A percentile compares a stretch with the other conserved stretches of the same genome.
Conservation (phyloP, 129 eudicot genomes). For the Flaveria ramosissima region DNA sequence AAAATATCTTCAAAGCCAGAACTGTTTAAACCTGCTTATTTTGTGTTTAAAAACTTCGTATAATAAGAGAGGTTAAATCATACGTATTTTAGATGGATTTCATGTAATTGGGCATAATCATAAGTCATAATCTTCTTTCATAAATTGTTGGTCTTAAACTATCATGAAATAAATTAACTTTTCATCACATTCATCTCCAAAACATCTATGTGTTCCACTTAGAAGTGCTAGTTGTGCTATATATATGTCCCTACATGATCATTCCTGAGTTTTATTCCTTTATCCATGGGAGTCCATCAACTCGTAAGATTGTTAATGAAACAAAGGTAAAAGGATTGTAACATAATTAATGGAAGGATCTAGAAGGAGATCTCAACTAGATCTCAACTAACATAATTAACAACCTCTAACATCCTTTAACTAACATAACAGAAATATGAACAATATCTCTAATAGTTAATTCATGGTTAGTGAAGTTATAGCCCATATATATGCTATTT, state of each 20-base stretch:
- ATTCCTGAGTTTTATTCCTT: neutral
- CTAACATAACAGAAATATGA: too few relatives aligned
- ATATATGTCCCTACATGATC: neutral
- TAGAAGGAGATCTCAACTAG: too few relatives aligned
- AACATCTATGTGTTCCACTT: neutral
- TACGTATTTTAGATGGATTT: neutral
- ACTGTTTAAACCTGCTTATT: neutral
- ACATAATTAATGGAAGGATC: too few relatives aligned
- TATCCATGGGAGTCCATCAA: too few relatives aligned
- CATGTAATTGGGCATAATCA: neutral
- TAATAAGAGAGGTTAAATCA: neutral
- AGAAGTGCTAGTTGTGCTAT: neutral
- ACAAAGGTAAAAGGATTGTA: too few relatives aligned
- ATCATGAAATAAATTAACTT: neutral
- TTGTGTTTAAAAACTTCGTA: neutral
- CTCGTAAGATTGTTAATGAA: neutral
- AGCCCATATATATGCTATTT: neutral
- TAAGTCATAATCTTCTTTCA: neutral
- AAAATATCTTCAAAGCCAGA: neutral
- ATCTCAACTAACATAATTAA: too few relatives aligned
- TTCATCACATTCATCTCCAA: neutral
- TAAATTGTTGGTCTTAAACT: neutral
- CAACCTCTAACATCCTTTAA: too few relatives aligned
- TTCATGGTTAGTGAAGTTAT: neutral
- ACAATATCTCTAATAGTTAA: too few relatives aligned